phyloP scores from a whole-genome alignment of 768 basidiomycete genomes.

The Strobilomyces confusus region DNA sequence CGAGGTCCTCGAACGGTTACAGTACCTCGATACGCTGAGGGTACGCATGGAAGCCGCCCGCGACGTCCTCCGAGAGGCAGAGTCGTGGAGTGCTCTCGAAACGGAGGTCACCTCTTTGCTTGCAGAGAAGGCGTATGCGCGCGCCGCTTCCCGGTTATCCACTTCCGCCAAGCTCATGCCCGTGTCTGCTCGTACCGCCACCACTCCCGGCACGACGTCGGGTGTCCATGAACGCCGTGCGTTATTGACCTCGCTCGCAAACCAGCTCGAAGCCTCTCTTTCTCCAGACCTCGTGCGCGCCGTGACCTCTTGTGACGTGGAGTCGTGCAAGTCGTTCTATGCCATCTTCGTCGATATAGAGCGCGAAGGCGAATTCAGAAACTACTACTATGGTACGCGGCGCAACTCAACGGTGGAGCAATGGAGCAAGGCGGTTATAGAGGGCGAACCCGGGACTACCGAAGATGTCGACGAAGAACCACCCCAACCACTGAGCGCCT shows the following conservation, averaged over 20 bases:
- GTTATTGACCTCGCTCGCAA: conserved; percentile 89
- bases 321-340: conserved; percentile 73
- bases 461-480: conserved; percentile 41
- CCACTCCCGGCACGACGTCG: conserved; percentile 30
- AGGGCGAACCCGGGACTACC: conserved; percentile 16
- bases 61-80: conserved; percentile 89
- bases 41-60: conserved; percentile 82
- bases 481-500: conserved; percentile 52
- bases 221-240: conserved; percentile 71
- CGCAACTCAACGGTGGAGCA: conserved; percentile 56
- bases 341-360: conserved; percentile 89
- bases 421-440: conserved; percentile 63
- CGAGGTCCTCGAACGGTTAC: conserved; percentile 69
- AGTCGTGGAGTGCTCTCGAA: conserved; percentile 95
- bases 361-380: conserved; percentile 86
- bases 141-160: conserved; percentile 87
- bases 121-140: conserved; percentile 70
- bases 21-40: conserved; percentile 79
- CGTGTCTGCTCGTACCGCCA: conserved; percentile 88
- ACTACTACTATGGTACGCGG: conserved; percentile 89
- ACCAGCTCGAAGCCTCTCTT: conserved; percentile 89
- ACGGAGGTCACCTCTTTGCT: conserved; percentile 87
- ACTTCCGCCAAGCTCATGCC: conserved; percentile 89
- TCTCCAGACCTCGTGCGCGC: conserved; percentile 89
- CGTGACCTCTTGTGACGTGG: conserved; percentile 73